Conservation (phyloP, 1,139 yeast species). For the Pichia inconspicua region DNA sequence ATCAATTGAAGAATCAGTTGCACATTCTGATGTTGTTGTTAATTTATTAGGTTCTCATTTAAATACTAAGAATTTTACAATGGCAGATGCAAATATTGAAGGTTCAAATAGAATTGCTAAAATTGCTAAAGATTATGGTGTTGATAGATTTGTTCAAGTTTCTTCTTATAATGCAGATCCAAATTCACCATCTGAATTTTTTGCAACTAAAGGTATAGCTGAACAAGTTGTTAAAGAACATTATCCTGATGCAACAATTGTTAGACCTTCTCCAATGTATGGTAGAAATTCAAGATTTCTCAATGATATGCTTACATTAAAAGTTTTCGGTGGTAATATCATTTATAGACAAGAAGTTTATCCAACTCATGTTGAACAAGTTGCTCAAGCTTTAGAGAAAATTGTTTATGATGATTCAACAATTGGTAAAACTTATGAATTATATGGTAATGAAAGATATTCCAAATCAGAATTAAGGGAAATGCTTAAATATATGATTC, state of each 20-base stretch:
- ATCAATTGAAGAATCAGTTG: conserved; percentile 71
- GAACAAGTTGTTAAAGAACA: conserved; percentile 64
- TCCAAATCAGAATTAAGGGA: conserved; percentile 61
- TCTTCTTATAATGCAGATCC: conserved; percentile 75
- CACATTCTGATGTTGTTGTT: conserved; percentile 75
- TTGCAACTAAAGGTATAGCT: conserved; percentile 75
- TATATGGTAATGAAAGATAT: conserved; percentile 65
- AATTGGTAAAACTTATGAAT: conserved; percentile 67
- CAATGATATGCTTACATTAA: conserved; percentile 50
- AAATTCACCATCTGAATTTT: conserved; percentile 58
- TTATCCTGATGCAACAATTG: conserved; percentile 72
- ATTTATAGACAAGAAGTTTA: conserved; percentile 54
- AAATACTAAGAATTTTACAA: conserved; percentile 69
- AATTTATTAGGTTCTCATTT: conserved; percentile 76
- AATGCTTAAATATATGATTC: conserved; percentile 43
- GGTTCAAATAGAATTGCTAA: conserved; percentile 71
- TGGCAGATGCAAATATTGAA: conserved; percentile 80
- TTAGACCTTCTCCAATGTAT: conserved; percentile 77
- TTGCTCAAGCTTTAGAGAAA: conserved; percentile 69
- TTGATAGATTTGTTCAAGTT: conserved; percentile 70
- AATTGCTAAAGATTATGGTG: conserved; percentile 65
- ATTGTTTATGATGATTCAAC: conserved; percentile 81
- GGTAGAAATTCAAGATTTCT: conserved; percentile 72
- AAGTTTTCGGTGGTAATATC: conserved; percentile 38
- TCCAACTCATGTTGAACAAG: conserved; percentile 75